Evolutionary conservation across 331 rosid species (phyloP), one percentile per base, ranked within the genome.

Genomic region (Pyracantha coccinea): DNA sequence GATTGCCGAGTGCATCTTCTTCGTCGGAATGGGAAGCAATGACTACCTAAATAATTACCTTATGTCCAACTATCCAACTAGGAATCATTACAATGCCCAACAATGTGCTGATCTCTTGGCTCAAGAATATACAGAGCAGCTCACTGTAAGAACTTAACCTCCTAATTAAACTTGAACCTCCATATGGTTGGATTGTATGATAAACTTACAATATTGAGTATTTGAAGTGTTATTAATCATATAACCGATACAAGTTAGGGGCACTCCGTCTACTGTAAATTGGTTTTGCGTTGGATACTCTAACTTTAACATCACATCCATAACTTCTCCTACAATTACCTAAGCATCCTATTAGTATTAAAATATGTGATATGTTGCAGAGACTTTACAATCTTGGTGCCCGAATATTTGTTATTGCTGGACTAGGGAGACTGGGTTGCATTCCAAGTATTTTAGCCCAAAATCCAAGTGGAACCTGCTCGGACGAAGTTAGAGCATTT

Each of bases 1-100:
- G 1, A 86, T 91, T 31, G 85, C 86, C 20, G 75, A 72, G 11
- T 87, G 89, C 81, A 75, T 93, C 20, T 91, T 93, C 84, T 93
- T 88, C 69, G 85, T 93, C 25, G 97, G 95, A 79, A 91, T 93
- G 96, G 98, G 98, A 12, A 91, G 95, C 89, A 93, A 93, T 73
- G 98, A 93, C 85, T 93, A 93, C 85, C 84, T 93, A 12, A 93
- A 93, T 76, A 93, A 91, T 74, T 91, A 93, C 68, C 93, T 93
- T 31, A 93, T 93, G 98, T 97, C 97, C 38, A 93, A 93, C 66
- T 91, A 85, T 68, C 77, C 86, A 2, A 93, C 98, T 7, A 73
- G 85, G 52, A 77, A 47, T 25, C 96, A 93, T 54, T 93, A 87
- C 67, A 89, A 84, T 52, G 89, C 77, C 31, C 88, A 59, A 15